Evolutionary conservation across 345 rosid genomes (phyloP).

Genomic region (Dipteronia sinensis): DNA sequence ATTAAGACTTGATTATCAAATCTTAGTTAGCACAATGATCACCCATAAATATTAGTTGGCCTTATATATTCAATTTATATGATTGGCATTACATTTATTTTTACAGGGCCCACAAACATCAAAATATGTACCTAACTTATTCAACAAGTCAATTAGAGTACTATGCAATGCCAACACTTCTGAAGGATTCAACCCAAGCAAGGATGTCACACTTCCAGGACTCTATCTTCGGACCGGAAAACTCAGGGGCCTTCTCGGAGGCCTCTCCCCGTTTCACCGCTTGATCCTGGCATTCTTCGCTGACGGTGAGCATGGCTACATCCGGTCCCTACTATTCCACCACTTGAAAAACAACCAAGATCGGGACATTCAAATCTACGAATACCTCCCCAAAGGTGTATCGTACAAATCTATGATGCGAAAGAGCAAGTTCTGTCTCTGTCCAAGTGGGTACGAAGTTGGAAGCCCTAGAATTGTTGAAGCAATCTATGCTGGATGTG

Average conservation of each 20-base stretch:
- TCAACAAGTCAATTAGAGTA: constrained; percentile 66
- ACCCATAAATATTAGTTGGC: no score
- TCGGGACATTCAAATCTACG: constrained; percentile 56
- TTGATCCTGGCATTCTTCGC: constrained; percentile 71
- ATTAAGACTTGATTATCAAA: no score
- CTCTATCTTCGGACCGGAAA: constrained; percentile 65
- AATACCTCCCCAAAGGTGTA: constrained; percentile 37
- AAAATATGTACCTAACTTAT: constrained; percentile 58
- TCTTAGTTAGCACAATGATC: no score
- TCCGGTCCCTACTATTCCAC: constrained; percentile 49
- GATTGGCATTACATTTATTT: background rate
- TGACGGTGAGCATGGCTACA: constrained; percentile 67
- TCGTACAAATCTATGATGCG: constrained; percentile 55
- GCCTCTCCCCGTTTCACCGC: constrained; percentile 44
- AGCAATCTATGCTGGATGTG: constrained; percentile 69
- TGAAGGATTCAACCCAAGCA: constrained; percentile 70
- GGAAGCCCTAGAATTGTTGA: constrained; percentile 82
- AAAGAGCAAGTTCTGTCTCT: constrained; percentile 62
- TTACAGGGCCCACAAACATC: constrained; percentile 67
- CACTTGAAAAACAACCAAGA: constrained; percentile 67
- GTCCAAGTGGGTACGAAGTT: constrained; percentile 87
- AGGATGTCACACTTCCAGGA: constrained; percentile 76
- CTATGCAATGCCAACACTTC: constrained; percentile 81
- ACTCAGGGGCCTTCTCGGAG: constrained; percentile 45
- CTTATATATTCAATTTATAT: background rate